phyloP scores from a whole-genome alignment of 768 basidiomycete genomes.

The Leucocoprinus leucothites region DNA sequence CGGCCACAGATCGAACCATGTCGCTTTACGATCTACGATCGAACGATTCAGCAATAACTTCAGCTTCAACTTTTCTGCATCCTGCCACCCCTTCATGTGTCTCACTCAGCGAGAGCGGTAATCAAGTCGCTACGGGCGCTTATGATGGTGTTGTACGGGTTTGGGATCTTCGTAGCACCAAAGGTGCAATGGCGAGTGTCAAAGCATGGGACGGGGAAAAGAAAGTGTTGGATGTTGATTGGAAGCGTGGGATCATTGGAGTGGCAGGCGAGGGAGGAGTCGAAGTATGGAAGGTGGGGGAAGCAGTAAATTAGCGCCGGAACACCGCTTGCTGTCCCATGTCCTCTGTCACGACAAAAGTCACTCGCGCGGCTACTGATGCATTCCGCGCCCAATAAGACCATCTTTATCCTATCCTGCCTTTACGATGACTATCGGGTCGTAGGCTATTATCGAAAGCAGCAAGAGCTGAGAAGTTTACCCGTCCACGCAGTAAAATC shows the following conservation, averaged over 20 bases:
- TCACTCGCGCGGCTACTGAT: too few relatives aligned
- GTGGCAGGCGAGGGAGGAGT: constrained; percentile 65
- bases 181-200: constrained; percentile 62
- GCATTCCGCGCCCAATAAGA: too few relatives aligned
- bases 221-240: constrained; percentile 61
- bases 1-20: constrained; percentile 74
- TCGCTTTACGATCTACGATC: constrained; percentile 67
- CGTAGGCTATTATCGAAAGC: too few relatives aligned
- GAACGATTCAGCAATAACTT: background rate
- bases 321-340: too few relatives aligned
- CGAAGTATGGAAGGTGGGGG: constrained; percentile 58
- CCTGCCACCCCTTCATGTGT: constrained; percentile 68
- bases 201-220: constrained; percentile 49
- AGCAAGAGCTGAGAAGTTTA: too few relatives aligned
- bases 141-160: constrained; percentile 77
- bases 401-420: too few relatives aligned
- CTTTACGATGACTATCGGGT: too few relatives aligned
- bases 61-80: constrained; percentile 34
- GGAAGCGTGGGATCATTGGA: constrained; percentile 52
- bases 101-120: constrained; percentile 24
- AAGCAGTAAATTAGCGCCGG: constrained; percentile 21
- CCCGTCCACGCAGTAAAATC: too few relatives aligned
- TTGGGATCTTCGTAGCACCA: constrained; percentile 76
- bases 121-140: constrained; percentile 67
- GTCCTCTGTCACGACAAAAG: too few relatives aligned